A percentile compares a stretch with the other conserved stretches of the same genome.
Evolutionary conservation across 352 stramenopile species (phyloP).

Genomic region (Globisporangium spiculum): DNA sequence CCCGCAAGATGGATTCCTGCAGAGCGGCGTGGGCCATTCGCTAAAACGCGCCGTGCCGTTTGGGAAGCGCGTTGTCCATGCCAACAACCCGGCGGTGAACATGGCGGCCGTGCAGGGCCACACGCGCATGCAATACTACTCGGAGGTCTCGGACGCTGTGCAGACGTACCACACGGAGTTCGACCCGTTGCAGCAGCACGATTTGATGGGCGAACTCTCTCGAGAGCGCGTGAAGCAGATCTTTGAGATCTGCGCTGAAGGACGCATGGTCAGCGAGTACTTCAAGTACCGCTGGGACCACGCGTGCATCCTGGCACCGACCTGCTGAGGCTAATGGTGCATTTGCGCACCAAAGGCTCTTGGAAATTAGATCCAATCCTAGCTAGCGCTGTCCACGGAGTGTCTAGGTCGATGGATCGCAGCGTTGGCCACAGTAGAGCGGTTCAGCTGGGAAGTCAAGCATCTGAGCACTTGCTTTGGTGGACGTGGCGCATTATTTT

Average conservation of each 20-base stretch:
- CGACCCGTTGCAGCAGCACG: constrained; percentile 39
- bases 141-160: constrained; percentile 44
- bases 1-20: constrained; percentile 41
- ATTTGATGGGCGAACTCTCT: constrained; percentile 31
- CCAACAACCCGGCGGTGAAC: constrained; percentile 56
- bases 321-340: constrained; percentile 1
- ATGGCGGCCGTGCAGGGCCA: constrained; percentile 50
- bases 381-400: too few species aligned
- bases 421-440: too few species aligned
- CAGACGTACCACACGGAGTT: constrained; percentile 44
- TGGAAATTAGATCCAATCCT: too few species aligned
- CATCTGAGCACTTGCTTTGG: too few species aligned
- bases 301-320: constrained; percentile 18
- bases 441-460: too few species aligned
- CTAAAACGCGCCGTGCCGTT: constrained; percentile 43
- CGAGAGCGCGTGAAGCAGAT: constrained; percentile 11
- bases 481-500: too few species aligned
- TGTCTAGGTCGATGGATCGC: too few species aligned
- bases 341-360: too few species aligned
- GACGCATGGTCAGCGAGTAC: constrained; percentile 19
- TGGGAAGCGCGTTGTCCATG: constrained; percentile 37
- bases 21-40: constrained; percentile 54
- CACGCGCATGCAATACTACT: constrained; percentile 53
- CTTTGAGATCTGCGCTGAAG: constrained; percentile 16
- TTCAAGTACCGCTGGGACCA: constrained; percentile 19